These are phyloP conservation scores for Solanum peruvianum DNA, from an alignment of 257 asterid species.

Conservation along the genomic window DNA sequence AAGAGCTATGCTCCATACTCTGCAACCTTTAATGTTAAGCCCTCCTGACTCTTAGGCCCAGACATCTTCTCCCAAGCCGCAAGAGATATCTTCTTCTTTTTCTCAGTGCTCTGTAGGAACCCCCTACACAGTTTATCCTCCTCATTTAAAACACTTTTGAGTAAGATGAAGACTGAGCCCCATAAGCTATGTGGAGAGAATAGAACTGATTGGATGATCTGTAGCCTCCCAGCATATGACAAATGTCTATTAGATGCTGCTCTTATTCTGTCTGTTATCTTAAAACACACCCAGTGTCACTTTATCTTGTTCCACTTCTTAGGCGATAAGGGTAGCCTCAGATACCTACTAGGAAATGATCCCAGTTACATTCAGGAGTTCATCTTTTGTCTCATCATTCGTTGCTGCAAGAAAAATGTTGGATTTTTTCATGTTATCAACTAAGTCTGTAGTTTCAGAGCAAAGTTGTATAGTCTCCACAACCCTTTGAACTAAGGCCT, in stretches of 20 bases:
- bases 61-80: neutral
- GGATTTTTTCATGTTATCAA: neutral
- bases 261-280: neutral
- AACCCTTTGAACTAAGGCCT: neutral
- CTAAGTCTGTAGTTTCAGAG: neutral
- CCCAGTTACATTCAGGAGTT: neutral
- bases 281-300: neutral
- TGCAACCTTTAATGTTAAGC: neutral
- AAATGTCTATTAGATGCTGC: neutral
- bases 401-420: neutral
- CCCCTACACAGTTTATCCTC: neutral
- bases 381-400: too few relatives aligned
- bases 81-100: neutral
- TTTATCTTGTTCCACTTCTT: neutral
- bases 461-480: neutral
- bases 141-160: neutral
- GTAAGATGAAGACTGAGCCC: neutral
- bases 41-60: neutral
- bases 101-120: neutral
- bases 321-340: neutral
- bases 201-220: neutral
- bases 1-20: neutral
- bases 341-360: neutral
- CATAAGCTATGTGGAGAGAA: neutral
- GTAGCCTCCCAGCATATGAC: neutral